Evolutionary conservation across 2,329 filamentous ascomycete genomes (phyloP).

Genomic region (Pseudocercospora vitis): DNA sequence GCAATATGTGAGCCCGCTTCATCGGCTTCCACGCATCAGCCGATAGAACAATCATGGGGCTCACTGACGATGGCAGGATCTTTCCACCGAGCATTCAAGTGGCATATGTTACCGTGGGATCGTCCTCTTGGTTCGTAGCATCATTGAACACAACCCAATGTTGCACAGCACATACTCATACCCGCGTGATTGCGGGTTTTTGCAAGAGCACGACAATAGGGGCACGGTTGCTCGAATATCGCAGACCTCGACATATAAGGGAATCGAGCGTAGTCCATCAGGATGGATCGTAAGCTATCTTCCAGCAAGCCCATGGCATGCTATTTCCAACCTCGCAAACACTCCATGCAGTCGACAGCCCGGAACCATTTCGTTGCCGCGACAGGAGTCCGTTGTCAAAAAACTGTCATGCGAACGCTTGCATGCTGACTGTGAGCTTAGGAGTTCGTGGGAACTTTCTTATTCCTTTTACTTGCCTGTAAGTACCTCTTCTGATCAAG

Average conservation of each 20-base stretch:
- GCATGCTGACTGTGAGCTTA: neutral
- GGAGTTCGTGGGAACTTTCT: constrained; percentile 45
- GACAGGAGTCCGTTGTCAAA: neutral
- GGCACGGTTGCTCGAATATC: constrained; percentile 4
- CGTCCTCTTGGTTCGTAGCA: constrained; percentile 2
- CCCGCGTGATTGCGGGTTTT: neutral
- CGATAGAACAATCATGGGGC: neutral
- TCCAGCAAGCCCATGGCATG: constrained; percentile 12
- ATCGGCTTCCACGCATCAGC: neutral
- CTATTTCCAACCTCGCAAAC: constrained; percentile 10
- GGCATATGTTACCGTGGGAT: constrained; percentile 5
- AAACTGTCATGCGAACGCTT: neutral
- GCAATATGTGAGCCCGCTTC: constrained; percentile 1
- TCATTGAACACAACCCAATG: constrained; percentile 4
- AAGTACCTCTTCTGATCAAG: no score
- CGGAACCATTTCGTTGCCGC: constrained; percentile 10
- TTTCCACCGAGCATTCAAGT: neutral
- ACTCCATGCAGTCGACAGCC: neutral
- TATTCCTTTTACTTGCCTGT: constrained; percentile 45
- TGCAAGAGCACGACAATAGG: neutral
- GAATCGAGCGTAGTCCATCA: neutral
- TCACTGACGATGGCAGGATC: neutral
- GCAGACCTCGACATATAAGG: neutral
- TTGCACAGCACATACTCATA: neutral
- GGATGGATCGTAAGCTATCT: constrained; percentile 1